phyloP scores from a whole-genome alignment of 495 filamentous ascomycete species.

The Podospora pseudoanserina region DNA sequence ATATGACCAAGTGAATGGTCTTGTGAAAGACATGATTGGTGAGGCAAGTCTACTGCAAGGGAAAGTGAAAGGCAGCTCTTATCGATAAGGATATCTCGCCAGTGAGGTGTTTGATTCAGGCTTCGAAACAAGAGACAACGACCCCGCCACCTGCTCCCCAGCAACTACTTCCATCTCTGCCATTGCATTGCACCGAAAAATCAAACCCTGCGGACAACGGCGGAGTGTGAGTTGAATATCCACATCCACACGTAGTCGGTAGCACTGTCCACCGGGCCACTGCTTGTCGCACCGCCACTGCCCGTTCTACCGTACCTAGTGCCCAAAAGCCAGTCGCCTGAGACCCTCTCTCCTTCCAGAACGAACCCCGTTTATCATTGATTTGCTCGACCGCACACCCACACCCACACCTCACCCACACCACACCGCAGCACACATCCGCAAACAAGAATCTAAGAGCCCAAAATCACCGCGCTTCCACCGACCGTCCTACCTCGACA shows the following conservation, averaged over 20 bases:
- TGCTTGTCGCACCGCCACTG: neutral
- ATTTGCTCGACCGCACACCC: neutral
- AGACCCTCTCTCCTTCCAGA: neutral
- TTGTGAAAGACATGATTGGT: neutral
- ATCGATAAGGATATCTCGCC: neutral
- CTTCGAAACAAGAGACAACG: neutral
- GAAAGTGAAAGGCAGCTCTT: neutral
- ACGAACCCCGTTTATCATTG: conserved; percentile 7
- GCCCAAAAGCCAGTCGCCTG: neutral
- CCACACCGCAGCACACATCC: neutral
- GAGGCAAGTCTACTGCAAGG: neutral
- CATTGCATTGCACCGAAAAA: neutral
- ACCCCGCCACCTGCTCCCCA: neutral
- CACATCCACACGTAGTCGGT: neutral
- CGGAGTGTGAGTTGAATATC: neutral
- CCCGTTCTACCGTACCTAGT: neutral
- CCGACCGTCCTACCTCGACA: neutral
- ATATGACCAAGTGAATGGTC: neutral
- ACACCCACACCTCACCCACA: neutral
- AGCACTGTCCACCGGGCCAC: neutral
- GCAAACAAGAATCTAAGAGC: conserved; percentile 3
- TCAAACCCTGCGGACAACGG: neutral
- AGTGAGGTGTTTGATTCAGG: neutral
- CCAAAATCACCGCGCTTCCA: conserved; percentile 2
- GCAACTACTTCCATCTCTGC: neutral